A percentile compares a stretch with the other conserved stretches of the same genome.
Evolutionary conservation across 1,284 basidiomycete genomes (phyloP).

Genomic region (Pyrrhoderma noxium): DNA sequence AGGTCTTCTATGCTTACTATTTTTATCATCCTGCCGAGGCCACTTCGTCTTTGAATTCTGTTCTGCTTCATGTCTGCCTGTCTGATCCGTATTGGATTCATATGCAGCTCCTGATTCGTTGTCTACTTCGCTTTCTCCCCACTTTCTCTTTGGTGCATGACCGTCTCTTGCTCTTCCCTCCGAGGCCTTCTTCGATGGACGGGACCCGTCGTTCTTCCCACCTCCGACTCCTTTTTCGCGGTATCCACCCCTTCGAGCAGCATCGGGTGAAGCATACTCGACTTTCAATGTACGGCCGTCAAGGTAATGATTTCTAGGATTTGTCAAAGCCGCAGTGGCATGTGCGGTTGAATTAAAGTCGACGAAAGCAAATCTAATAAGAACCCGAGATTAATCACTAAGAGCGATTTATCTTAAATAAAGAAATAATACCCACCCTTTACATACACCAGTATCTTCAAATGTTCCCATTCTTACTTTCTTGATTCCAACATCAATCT

Average conservation of each 20-base stretch:
- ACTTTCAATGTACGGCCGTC: slow-evolving; percentile 81
- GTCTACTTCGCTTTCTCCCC: background rate
- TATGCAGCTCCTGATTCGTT: too few species aligned
- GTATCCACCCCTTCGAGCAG: slow-evolving; percentile 59
- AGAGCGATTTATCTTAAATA: background rate
- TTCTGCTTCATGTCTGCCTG: background rate
- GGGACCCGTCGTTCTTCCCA: slow-evolving; percentile 18
- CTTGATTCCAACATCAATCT: slow-evolving; percentile 11
- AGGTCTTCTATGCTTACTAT: slow-evolving; percentile 38
- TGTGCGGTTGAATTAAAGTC: slow-evolving; percentile 79
- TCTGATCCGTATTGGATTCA: too few species aligned
- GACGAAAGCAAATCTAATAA: slow-evolving; percentile 82
- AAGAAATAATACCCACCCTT: slow-evolving; percentile 16
- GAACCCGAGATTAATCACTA: slow-evolving; percentile 2
- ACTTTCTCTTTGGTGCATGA: background rate
- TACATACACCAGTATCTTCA: slow-evolving; percentile 17
- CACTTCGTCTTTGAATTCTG: slow-evolving; percentile 14
- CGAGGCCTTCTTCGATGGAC: background rate
- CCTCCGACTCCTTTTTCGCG: slow-evolving; percentile 11
- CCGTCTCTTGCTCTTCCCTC: slow-evolving; percentile 4
- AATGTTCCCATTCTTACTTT: slow-evolving; percentile 18
- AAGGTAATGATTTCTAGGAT: slow-evolving; percentile 78
- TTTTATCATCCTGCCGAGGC: slow-evolving; percentile 23
- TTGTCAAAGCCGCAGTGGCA: slow-evolving; percentile 78
- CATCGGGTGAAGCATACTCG: slow-evolving; percentile 84